These are phyloP conservation scores for Suhomyces xylopsoci DNA, from an alignment of 805 yeast species.

Conservation along the genomic window DNA sequence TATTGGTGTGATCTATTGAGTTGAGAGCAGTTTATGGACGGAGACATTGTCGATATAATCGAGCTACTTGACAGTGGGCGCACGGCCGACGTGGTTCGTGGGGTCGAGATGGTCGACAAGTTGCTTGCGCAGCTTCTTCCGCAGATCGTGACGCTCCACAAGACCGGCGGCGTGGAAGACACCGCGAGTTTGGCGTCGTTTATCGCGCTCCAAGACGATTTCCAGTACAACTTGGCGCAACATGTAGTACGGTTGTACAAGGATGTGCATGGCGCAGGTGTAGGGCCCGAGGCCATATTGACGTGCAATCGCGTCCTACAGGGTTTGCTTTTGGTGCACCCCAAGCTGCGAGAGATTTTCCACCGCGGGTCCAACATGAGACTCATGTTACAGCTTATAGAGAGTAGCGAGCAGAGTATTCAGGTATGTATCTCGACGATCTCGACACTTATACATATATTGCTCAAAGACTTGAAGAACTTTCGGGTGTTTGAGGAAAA, in stretches of 20 bases:
- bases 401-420: conserved; percentile 10
- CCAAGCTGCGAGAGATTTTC: conserved; percentile 51
- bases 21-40: conserved; percentile 4
- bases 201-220: conserved; percentile 47
- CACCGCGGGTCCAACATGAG: conserved; percentile 39
- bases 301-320: conserved; percentile 44
- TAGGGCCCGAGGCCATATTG: neutral
- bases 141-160: conserved; percentile 8
- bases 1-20: too few species aligned
- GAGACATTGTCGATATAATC: conserved; percentile 6
- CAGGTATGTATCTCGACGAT: conserved; percentile 35
- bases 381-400: conserved; percentile 24
- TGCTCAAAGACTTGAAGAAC: conserved; percentile 55
- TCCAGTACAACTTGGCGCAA: conserved; percentile 49
- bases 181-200: conserved; percentile 22
- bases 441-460: conserved; percentile 53
- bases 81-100: conserved; percentile 8
- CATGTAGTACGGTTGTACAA: conserved; percentile 26
- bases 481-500: conserved; percentile 57
- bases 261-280: neutral
- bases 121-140: conserved; percentile 19
- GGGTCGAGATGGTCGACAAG: conserved; percentile 16
- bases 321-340: conserved; percentile 60
- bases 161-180: neutral
- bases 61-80: conserved; percentile 15